Evolutionary conservation across 2,329 filamentous ascomycete genomes (phyloP).

Genomic region (Venturia oleaginea): DNA sequence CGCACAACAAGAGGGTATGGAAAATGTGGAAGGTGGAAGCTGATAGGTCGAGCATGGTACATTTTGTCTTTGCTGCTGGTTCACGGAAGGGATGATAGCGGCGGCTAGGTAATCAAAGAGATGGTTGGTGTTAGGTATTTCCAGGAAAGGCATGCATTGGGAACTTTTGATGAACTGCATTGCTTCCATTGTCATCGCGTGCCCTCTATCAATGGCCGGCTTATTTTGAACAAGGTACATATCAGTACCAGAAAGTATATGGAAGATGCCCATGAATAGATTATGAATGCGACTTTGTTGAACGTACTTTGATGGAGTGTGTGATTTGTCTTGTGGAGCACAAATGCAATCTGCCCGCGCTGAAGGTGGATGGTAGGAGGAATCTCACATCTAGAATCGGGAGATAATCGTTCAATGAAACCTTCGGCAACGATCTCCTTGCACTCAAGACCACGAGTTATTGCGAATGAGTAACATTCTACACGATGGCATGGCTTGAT

Average conservation of each 20-base stretch:
- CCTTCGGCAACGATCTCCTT: background rate
- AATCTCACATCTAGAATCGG: background rate
- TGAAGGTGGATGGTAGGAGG: background rate
- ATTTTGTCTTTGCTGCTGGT: background rate
- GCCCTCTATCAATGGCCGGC: background rate
- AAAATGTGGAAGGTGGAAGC: constrained; percentile 8
- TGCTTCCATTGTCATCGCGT: background rate
- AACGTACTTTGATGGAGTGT: background rate
- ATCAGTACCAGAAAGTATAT: background rate
- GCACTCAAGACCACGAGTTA: background rate
- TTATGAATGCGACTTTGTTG: constrained; percentile 2
- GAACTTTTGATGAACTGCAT: background rate
- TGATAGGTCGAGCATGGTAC: background rate
- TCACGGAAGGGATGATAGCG: background rate
- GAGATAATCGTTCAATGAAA: background rate
- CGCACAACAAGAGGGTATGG: constrained; percentile 17
- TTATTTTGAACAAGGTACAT: background rate
- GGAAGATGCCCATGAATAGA: constrained; percentile 3
- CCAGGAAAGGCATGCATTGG: constrained; percentile 4
- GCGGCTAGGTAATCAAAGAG: background rate
- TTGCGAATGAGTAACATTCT: background rate
- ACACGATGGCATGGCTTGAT: background rate
- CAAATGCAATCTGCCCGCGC: background rate
- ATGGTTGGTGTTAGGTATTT: background rate
- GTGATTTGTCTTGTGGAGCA: background rate